These are phyloP conservation scores for Nakazawaea holstii DNA, from an alignment of 805 yeast species.

Conservation along the genomic window DNA sequence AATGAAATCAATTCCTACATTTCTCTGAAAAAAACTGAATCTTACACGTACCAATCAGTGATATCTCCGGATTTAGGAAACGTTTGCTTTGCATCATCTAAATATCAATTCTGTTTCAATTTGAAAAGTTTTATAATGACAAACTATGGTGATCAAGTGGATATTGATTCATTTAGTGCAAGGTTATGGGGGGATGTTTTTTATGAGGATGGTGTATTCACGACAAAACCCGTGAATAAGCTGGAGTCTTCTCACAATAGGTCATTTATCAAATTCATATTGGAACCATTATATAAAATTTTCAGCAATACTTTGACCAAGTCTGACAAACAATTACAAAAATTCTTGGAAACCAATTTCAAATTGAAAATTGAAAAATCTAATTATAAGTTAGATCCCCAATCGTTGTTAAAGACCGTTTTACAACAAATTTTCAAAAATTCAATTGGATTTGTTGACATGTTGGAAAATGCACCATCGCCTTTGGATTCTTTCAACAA, in stretches of 20 bases:
- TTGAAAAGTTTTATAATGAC: constrained; percentile 55
- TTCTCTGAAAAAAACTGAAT: constrained; percentile 22
- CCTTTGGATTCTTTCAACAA: constrained; percentile 29
- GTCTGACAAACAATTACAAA: constrained; percentile 36
- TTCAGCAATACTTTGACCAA: constrained; percentile 54
- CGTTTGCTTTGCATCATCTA: constrained; percentile 70
- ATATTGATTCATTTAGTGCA: constrained; percentile 37
- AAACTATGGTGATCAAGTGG: constrained; percentile 20
- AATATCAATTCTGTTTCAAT: constrained; percentile 59
- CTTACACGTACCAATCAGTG: constrained; percentile 22
- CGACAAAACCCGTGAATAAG: constrained; percentile 22
- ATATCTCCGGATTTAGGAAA: constrained; percentile 62
- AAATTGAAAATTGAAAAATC: constrained; percentile 37
- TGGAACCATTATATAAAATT: constrained; percentile 79
- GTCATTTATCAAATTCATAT: constrained; percentile 59
- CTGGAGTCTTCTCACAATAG: constrained; percentile 21
- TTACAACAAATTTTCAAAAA: constrained; percentile 51
- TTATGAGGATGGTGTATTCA: constrained; percentile 33
- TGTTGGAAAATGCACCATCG: constrained; percentile 30
- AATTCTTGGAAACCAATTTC: constrained; percentile 43
- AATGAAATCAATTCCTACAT: constrained; percentile 61
- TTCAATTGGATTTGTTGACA: constrained; percentile 47
- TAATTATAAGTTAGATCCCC: constrained; percentile 47
- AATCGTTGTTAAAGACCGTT: constrained; percentile 49
- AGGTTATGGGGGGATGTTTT: constrained; percentile 77